Percentiles rank a stretch among this genome's conserved stretches.
Conservation (phyloP, 768 basidiomycete species). For the Tricholoma sp. region DNA sequence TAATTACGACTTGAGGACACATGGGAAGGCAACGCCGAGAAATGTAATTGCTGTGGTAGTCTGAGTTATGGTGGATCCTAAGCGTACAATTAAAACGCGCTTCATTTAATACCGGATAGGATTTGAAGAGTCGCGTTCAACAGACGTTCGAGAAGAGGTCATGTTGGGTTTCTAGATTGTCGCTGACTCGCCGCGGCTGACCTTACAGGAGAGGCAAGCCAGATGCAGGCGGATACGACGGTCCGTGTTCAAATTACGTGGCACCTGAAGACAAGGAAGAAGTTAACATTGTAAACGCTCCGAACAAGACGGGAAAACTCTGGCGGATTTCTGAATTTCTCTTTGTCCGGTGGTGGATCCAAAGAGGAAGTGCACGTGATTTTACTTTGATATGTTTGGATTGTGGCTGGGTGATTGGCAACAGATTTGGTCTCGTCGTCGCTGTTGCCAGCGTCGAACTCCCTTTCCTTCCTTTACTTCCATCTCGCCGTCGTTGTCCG, state of each 20-base stretch:
- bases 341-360: background rate
- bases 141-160: too few species aligned
- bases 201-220: too few species aligned
- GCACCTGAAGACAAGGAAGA: background rate
- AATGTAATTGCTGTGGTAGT: too few species aligned
- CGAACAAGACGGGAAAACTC: background rate
- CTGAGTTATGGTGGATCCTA: too few species aligned
- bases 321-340: background rate
- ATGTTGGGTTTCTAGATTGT: too few species aligned
- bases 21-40: too few species aligned
- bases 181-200: too few species aligned
- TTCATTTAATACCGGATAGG: too few species aligned
- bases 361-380: slow-evolving; percentile 14
- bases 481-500: slow-evolving; percentile 10
- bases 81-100: too few species aligned
- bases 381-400: slow-evolving; percentile 27
- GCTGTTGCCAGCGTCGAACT: slow-evolving; percentile 26
- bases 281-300: background rate
- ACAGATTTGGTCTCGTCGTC: slow-evolving; percentile 27
- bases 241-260: background rate
- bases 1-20: too few species aligned
- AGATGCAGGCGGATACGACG: too few species aligned
- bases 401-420: slow-evolving; percentile 32
- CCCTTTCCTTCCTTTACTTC: slow-evolving; percentile 9
- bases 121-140: too few species aligned